Percentiles rank a stretch among this genome's conserved stretches.
These are phyloP conservation scores for Diaporthe helianthi DNA, from an alignment of 2,329 filamentous ascomycete species.

Conservation along the genomic window DNA sequence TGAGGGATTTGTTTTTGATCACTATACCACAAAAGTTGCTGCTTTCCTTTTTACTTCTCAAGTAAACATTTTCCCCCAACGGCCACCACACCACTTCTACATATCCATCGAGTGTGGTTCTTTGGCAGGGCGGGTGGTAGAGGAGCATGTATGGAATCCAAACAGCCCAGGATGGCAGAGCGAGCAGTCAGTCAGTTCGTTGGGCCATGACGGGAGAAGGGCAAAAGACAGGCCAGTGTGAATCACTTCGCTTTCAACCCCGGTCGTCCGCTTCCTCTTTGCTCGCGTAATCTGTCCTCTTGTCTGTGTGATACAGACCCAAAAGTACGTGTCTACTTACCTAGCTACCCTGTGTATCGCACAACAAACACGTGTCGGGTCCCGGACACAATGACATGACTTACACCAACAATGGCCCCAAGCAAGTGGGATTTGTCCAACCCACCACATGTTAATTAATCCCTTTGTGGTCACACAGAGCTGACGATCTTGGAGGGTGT, in stretches of 20 bases:
- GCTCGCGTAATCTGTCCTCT: neutral
- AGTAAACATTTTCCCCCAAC: neutral
- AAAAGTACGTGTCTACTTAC: neutral
- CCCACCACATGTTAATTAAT: constrained; percentile 2
- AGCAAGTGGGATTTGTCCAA: neutral
- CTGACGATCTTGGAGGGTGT: neutral
- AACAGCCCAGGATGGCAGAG: neutral
- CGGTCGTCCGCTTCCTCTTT: neutral
- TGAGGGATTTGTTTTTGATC: constrained; percentile 33
- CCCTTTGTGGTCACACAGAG: neutral
- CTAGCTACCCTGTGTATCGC: neutral
- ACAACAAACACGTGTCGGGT: neutral
- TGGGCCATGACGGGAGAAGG: neutral
- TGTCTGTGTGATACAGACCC: neutral
- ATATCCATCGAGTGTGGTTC: neutral
- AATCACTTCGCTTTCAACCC: neutral
- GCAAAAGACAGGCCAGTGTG: neutral
- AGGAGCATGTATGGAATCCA: neutral
- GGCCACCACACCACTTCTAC: neutral
- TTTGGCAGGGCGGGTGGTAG: neutral
- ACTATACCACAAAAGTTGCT: constrained; percentile 50
- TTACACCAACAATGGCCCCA: neutral
- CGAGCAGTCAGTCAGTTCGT: neutral
- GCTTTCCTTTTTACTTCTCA: constrained; percentile 33
- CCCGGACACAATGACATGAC: constrained; percentile 6